Percentiles rank a stretch among this genome's conserved stretches.
Evolutionary conservation across 1,139 yeast genomes (phyloP).

Genomic region (Debaryomycetaceae sp.): DNA sequence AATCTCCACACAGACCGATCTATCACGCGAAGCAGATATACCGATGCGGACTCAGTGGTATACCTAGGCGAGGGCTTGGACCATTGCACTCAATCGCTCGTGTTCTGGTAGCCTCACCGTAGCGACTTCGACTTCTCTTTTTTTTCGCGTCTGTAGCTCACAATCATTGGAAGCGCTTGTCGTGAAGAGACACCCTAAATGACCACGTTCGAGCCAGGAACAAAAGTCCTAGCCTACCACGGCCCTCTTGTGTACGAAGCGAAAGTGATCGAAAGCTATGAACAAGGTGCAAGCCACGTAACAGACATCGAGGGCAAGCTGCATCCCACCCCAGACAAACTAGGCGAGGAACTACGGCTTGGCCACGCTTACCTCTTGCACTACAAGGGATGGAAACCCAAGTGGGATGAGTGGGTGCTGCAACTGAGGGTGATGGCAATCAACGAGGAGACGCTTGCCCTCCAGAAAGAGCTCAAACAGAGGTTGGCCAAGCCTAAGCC

Average conservation of each 20-base stretch:
- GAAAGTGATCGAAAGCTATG: slow-evolving; percentile 63
- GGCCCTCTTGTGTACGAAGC: slow-evolving; percentile 92
- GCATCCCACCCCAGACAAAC: slow-evolving; percentile 26
- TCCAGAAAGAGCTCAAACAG: slow-evolving; percentile 53
- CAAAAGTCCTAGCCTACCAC: slow-evolving; percentile 75
- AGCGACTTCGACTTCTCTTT: too few relatives aligned
- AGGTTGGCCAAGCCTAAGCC: slow-evolving; percentile 8
- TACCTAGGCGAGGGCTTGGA: too few relatives aligned
- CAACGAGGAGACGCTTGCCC: slow-evolving; percentile 63
- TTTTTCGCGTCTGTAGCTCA: too few relatives aligned
- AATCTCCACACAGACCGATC: too few relatives aligned
- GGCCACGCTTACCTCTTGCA: slow-evolving; percentile 64
- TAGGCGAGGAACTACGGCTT: slow-evolving; percentile 42
- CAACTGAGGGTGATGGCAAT: slow-evolving; percentile 61
- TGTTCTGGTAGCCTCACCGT: too few relatives aligned
- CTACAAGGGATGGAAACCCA: slow-evolving; percentile 91
- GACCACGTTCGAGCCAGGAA: slow-evolving; percentile 30
- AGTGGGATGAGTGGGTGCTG: slow-evolving; percentile 98
- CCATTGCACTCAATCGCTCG: too few relatives aligned
- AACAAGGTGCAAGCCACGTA: slow-evolving; percentile 44
- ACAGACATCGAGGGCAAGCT: slow-evolving; percentile 36
- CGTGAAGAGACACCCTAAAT: too few relatives aligned
- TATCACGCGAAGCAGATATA: too few relatives aligned
- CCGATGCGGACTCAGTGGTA: too few relatives aligned
- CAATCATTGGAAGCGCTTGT: too few relatives aligned